Percentiles rank a stretch among this genome's conserved stretches.
These are phyloP conservation scores for Suillus placidus DNA, from an alignment of 768 basidiomycete genomes.

Conservation along the genomic window DNA sequence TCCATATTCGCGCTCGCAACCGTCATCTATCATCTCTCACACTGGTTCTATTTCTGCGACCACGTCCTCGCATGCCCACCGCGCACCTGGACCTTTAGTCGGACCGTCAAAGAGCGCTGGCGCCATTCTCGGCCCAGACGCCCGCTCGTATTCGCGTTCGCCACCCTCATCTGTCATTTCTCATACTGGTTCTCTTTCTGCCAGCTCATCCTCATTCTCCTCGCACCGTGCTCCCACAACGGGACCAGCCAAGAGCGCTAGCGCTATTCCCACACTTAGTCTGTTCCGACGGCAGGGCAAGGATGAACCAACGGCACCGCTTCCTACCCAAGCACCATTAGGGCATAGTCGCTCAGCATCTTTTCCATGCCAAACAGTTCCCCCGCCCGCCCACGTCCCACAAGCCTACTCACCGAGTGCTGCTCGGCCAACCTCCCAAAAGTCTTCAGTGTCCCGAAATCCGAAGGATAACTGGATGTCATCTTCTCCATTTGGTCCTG, in stretches of 20 bases:
- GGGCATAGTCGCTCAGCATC: conserved; percentile 24
- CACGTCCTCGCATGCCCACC: conserved; percentile 19
- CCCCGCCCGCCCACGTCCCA: conserved; percentile 16
- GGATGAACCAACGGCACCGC: neutral
- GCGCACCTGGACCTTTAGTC: neutral
- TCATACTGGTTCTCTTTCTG: conserved; percentile 4
- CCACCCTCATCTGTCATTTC: conserved; percentile 23
- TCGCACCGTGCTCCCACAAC: neutral
- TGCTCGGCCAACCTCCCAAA: conserved; percentile 7
- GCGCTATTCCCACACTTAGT: conserved; percentile 14
- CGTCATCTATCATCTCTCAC: conserved; percentile 22
- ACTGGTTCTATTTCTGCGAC: conserved; percentile 20
- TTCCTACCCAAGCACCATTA: conserved; percentile 27
- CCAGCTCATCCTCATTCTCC: conserved; percentile 11
- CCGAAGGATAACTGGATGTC: conserved; percentile 32
- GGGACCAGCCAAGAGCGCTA: conserved; percentile 14
- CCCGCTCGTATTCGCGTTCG: conserved; percentile 6
- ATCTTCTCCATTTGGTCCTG: conserved; percentile 32
- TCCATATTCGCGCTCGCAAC: conserved; percentile 14
- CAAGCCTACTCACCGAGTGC: conserved; percentile 21
- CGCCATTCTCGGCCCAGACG: neutral
- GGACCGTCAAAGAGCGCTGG: conserved; percentile 9
- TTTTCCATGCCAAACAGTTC: conserved; percentile 1
- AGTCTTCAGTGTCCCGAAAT: conserved; percentile 28
- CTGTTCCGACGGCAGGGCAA: conserved; percentile 13